Percentiles rank a stretch among this genome's conserved stretches.
These are phyloP conservation scores for Byssoonygena ceratinophila DNA, from an alignment of 2,329 filamentous ascomycete species.

Conservation along the genomic window DNA sequence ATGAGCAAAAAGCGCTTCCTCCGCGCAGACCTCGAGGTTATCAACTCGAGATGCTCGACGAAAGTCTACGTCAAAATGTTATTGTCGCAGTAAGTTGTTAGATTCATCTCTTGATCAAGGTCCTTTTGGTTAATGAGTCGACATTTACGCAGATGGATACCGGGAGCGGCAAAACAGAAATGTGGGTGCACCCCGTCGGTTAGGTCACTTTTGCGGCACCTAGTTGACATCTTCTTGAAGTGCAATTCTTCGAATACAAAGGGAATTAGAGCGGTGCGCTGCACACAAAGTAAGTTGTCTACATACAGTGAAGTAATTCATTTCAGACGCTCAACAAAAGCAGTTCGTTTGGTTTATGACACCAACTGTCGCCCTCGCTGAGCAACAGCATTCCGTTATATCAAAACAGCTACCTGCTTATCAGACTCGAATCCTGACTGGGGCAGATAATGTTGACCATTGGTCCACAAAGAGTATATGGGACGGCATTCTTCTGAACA, in stretches of 20 bases:
- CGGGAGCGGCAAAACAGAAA: constrained; percentile 65
- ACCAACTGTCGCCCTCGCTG: constrained; percentile 56
- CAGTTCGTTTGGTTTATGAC: constrained; percentile 60
- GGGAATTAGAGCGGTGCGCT: constrained; percentile 48
- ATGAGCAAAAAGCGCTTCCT: not conserved
- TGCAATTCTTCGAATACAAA: constrained; percentile 56
- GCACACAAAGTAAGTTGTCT: constrained; percentile 44
- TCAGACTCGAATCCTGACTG: constrained; percentile 53
- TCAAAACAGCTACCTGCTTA: constrained; percentile 47
- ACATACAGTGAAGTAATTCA: not conserved
- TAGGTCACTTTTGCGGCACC: not conserved
- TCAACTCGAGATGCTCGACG: constrained; percentile 64
- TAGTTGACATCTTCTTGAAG: constrained; percentile 30
- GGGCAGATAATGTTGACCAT: constrained; percentile 57
- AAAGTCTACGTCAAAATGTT: constrained; percentile 57
- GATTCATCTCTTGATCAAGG: not conserved
- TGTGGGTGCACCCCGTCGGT: constrained; percentile 40
- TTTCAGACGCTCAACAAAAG: constrained; percentile 10
- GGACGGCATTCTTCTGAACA: constrained; percentile 53
- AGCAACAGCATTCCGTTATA: constrained; percentile 56
- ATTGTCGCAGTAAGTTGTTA: constrained; percentile 58
- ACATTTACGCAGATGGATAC: constrained; percentile 58
- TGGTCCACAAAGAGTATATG: constrained; percentile 61
- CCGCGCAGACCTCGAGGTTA: constrained; percentile 44
- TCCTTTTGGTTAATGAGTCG: constrained; percentile 1